These are phyloP conservation scores for Ascochyta lentis DNA, from an alignment of 2,329 filamentous ascomycete genomes.

Conservation along the genomic window DNA sequence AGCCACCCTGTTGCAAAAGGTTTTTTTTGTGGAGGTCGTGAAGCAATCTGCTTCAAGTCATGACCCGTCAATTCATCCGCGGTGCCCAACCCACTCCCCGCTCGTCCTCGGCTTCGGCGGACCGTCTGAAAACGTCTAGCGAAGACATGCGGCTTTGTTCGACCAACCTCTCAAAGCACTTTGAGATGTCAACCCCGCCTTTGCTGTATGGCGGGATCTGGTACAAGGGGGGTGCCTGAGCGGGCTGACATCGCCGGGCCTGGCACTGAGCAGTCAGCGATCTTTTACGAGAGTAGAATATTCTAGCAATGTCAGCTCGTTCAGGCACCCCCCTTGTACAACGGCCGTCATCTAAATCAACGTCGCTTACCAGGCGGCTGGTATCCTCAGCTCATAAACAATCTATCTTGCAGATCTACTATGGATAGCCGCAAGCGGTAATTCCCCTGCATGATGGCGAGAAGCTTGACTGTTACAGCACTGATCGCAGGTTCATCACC, in stretches of 20 bases:
- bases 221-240: not conserved
- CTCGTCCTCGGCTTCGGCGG: conserved; percentile 14
- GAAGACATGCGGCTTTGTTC: conserved; percentile 10
- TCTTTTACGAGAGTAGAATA: too few species aligned
- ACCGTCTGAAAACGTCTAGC: conserved; percentile 11
- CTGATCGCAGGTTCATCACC: not conserved
- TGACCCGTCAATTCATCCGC: conserved; percentile 9
- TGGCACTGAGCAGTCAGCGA: too few species aligned
- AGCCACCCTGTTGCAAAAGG: not conserved
- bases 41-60: conserved; percentile 6
- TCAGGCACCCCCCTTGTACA: not conserved
- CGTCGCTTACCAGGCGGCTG: conserved; percentile 30
- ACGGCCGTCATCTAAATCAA: conserved; percentile 28
- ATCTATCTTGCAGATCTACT: conserved; percentile 17
- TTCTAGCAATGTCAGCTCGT: too few species aligned
- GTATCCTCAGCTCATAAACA: conserved; percentile 22
- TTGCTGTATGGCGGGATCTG: conserved; percentile 23
- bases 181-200: conserved; percentile 16
- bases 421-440: conserved; percentile 12
- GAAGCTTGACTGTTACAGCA: conserved; percentile 5
- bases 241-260: too few species aligned
- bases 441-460: conserved; percentile 12
- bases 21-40: not conserved
- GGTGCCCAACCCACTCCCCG: conserved; percentile 1
- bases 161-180: conserved; percentile 10